phyloP scores from a whole-genome alignment of 257 asterid genomes.

The Anisodus acutangulus region DNA sequence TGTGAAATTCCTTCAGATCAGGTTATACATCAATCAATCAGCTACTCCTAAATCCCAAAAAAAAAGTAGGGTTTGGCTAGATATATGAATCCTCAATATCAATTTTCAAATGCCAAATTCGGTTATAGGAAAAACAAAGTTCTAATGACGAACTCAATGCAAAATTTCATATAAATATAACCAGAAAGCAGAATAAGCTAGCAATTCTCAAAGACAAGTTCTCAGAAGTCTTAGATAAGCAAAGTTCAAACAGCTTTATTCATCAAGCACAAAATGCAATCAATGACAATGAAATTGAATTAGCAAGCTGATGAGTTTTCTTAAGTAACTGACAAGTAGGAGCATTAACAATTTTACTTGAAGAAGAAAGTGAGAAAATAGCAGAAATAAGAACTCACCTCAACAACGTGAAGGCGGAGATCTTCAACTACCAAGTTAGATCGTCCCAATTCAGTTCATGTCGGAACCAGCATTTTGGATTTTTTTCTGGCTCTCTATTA shows the following conservation, averaged over 20 bases:
- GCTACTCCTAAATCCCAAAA: neutral
- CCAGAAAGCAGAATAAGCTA: neutral
- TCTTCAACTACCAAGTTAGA: slow-evolving; percentile 50
- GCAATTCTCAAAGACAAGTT: neutral
- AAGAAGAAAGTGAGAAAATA: slow-evolving; percentile 33
- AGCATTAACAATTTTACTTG: neutral
- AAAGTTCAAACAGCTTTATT: neutral
- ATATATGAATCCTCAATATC: neutral
- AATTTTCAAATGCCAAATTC: neutral
- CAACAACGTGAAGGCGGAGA: slow-evolving; percentile 46
- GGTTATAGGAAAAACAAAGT: neutral
- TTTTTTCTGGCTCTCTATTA: neutral
- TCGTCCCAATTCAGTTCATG: slow-evolving; percentile 44
- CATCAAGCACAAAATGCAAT: neutral
- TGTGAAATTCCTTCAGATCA: slow-evolving; percentile 13
- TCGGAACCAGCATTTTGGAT: slow-evolving; percentile 33
- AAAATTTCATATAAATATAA: neutral
- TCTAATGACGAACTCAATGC: neutral
- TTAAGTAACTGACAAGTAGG: slow-evolving; percentile 14
- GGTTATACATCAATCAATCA: neutral
- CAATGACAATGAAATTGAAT: neutral
- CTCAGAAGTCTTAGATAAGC: neutral
- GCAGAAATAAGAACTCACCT: slow-evolving; percentile 48
- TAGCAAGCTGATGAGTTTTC: neutral
- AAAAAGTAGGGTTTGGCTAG: neutral